These are phyloP conservation scores for Trypanosomatidae sp. DNA, from an alignment of 208 protist genomes.

Conservation along the genomic window DNA sequence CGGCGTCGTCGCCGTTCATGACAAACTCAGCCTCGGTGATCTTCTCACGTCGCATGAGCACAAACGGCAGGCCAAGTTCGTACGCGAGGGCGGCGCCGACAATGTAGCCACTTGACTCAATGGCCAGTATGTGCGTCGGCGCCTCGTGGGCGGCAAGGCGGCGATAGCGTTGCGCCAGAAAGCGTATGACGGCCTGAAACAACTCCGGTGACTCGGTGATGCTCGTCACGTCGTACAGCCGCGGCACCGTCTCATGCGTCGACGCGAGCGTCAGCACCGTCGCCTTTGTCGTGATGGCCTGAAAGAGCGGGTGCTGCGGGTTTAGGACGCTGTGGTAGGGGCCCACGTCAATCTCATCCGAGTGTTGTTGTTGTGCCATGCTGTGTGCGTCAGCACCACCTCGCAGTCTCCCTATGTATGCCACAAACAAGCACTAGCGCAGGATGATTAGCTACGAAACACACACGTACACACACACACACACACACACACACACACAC, in stretches of 20 bases:
- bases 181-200: slow-evolving; percentile 45
- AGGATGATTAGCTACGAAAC: too few species aligned
- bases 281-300: slow-evolving; percentile 6
- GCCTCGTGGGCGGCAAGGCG: slow-evolving; percentile 21
- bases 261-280: slow-evolving; percentile 5
- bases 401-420: too few species aligned
- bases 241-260: slow-evolving; percentile 1
- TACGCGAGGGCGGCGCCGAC: slow-evolving; percentile 66
- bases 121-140: slow-evolving; percentile 58
- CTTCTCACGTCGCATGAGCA: slow-evolving; percentile 38
- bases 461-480: too few species aligned
- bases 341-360: slow-evolving; percentile 13
- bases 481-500: too few species aligned
- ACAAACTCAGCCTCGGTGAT: slow-evolving; percentile 14
- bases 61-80: slow-evolving; percentile 58
- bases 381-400: too few species aligned
- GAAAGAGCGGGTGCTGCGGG: slow-evolving; percentile 12
- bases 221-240: slow-evolving; percentile 76
- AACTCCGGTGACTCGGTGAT: slow-evolving; percentile 61
- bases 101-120: slow-evolving; percentile 71
- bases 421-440: too few species aligned
- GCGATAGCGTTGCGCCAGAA: slow-evolving; percentile 48
- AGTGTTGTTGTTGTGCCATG: too few species aligned
- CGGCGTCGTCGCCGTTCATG: slow-evolving; percentile 17
- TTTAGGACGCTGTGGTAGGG: slow-evolving; percentile 32